Conservation (phyloP, 352 stramenopile species). For the Phytopythium ostracodes region DNA sequence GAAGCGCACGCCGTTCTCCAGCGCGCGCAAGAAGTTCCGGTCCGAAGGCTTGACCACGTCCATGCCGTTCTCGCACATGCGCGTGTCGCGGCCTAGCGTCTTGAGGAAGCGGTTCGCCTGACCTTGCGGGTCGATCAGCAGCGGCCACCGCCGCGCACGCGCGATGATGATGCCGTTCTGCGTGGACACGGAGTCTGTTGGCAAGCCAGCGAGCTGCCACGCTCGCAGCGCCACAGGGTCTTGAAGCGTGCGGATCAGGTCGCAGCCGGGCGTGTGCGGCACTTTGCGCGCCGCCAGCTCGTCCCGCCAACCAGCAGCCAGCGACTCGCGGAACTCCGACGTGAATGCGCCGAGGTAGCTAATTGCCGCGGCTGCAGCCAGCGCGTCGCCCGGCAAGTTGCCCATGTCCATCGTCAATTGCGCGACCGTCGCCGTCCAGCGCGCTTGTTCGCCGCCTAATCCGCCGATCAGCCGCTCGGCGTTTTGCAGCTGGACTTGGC, state of each 20-base stretch:
- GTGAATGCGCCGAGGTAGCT: conserved; percentile 94
- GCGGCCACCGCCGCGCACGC: conserved; percentile 82
- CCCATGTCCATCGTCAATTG: conserved; percentile 64
- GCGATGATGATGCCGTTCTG: conserved; percentile 94
- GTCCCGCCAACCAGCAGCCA: conserved; percentile 82
- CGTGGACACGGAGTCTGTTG: conserved; percentile 87
- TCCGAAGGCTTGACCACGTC: conserved; percentile 84
- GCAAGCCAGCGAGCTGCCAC: conserved; percentile 91
- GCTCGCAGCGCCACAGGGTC: conserved; percentile 88
- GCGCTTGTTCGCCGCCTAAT: conserved; percentile 77
- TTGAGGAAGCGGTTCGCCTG: conserved; percentile 94
- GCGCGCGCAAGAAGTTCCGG: conserved; percentile 74
- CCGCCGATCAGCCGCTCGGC: conserved; percentile 83
- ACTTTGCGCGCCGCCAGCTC: conserved; percentile 67
- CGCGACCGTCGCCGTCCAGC: conserved; percentile 81
- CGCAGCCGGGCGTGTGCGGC: conserved; percentile 79
- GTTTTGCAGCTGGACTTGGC: conserved; percentile 87
- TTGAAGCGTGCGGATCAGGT: conserved; percentile 86
- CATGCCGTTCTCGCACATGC: conserved; percentile 80
- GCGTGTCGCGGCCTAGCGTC: conserved; percentile 85
- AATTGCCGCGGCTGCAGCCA: conserved; percentile 91
- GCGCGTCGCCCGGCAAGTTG: conserved; percentile 90
- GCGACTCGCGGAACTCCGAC: conserved; percentile 87
- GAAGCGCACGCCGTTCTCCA: conserved; percentile 92
- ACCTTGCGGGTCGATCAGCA: conserved; percentile 91